phyloP scores from a whole-genome alignment of 495 filamentous ascomycete species.

The Penicillium psychrofluorescens region DNA sequence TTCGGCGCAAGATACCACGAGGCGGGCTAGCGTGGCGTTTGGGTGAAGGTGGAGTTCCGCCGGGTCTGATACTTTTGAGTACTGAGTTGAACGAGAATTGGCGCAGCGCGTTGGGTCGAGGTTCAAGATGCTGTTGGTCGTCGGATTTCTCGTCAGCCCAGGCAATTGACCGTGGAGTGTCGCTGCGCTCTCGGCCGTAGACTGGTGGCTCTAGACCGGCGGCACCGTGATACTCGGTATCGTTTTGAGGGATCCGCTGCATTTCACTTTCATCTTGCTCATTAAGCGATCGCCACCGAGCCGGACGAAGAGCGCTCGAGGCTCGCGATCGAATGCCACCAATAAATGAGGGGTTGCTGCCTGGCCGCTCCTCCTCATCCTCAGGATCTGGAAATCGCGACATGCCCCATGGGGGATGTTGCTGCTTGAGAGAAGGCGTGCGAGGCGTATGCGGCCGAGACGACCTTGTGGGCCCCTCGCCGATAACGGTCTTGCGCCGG shows the following conservation, averaged over 20 bases:
- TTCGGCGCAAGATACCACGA: slow-evolving; percentile 37
- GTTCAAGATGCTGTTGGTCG: slow-evolving; percentile 13
- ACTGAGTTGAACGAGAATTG: slow-evolving; percentile 91
- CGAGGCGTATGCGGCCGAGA: slow-evolving; percentile 20
- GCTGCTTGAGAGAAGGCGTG: slow-evolving; percentile 36
- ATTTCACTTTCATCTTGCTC: slow-evolving; percentile 18
- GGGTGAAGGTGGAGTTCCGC: slow-evolving; percentile 20
- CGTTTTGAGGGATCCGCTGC: not conserved
- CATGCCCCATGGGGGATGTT: slow-evolving; percentile 84
- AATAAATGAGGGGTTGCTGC: slow-evolving; percentile 39
- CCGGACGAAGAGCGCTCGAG: slow-evolving; percentile 26
- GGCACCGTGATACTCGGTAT: slow-evolving; percentile 32
- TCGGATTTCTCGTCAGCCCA: slow-evolving; percentile 22
- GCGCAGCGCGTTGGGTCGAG: slow-evolving; percentile 42
- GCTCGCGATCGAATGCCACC: slow-evolving; percentile 50
- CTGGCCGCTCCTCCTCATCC: slow-evolving; percentile 28
- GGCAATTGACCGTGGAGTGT: slow-evolving; percentile 27
- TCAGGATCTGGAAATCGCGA: slow-evolving; percentile 67
- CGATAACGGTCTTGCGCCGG: slow-evolving; percentile 66
- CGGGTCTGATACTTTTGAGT: slow-evolving; percentile 46
- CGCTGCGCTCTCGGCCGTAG: slow-evolving; percentile 23
- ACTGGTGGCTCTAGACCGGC: slow-evolving; percentile 12
- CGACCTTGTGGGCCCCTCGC: slow-evolving; percentile 34
- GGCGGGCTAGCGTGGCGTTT: slow-evolving; percentile 19
- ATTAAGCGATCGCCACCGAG: slow-evolving; percentile 24